Evolutionary conservation across 768 basidiomycete species (phyloP).

Genomic region (Naganishia vaughanmartiniae): DNA sequence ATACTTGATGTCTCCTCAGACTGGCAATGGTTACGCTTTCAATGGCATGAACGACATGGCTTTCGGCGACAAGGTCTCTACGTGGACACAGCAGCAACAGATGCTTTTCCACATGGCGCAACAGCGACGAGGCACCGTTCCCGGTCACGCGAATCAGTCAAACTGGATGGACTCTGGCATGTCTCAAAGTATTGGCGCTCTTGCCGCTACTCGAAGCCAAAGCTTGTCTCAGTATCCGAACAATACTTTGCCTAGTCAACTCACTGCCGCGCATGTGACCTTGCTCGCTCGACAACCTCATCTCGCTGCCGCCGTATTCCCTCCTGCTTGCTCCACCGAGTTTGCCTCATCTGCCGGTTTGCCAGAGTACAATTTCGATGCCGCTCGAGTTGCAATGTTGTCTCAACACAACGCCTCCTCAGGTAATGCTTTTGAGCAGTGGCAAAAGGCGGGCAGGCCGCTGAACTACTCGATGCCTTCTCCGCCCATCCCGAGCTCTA

Average conservation of each 20-base stretch:
- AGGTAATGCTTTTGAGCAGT: background rate
- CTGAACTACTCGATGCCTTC: conserved; percentile 18
- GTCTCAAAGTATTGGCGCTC: background rate
- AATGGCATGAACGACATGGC: conserved; percentile 14
- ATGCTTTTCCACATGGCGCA: conserved; percentile 21
- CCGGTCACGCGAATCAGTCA: background rate
- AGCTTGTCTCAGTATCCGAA: conserved; percentile 2
- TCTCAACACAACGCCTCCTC: conserved; percentile 4
- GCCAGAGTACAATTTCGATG: background rate
- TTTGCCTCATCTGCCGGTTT: background rate
- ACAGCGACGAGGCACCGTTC: background rate
- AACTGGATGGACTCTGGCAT: conserved; percentile 13
- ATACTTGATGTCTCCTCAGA: background rate
- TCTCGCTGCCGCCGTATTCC: conserved; percentile 33
- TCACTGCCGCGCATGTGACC: conserved; percentile 27
- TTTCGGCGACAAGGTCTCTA: conserved; percentile 26
- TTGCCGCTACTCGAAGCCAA: background rate
- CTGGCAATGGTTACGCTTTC: background rate
- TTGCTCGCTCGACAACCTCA: conserved; percentile 31
- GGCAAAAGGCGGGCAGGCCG: background rate
- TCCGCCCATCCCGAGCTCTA: conserved; percentile 8
- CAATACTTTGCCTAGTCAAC: conserved; percentile 11
- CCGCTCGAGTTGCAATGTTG: conserved; percentile 1
- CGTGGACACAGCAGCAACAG: conserved; percentile 31
- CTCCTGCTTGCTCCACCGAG: conserved; percentile 24